Base-by-base conservation (phyloP, 2,329 filamentous ascomycete genomes). In the Sporothrix dimorphospora region DNA sequence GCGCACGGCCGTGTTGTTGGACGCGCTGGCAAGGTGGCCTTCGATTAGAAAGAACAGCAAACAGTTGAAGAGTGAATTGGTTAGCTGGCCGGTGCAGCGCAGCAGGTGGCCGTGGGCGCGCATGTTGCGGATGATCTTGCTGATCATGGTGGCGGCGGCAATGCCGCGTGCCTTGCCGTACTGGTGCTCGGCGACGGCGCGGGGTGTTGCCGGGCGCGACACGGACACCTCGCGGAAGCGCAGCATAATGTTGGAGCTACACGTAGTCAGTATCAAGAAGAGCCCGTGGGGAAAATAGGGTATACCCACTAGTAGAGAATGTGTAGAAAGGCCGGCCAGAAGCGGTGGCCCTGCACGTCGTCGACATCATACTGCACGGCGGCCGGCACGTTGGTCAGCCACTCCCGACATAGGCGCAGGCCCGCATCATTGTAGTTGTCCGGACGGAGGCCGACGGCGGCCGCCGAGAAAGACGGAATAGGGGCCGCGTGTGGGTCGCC, bases 211-310 rank as follows among this genome's bases (percentile, higher is more conserved):
- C 40, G 73, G 68, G 12, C 68, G 66, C 14, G 72, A 42, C 14
- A 75, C 72, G 19, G 74, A 72, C 27, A 71, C 71, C 42, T 72
- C 72, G 19, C 74, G 72, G 38, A 74, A 75, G 7, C 74, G 74
- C 11, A 75, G 69, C 74, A 75, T 73, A 21, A 75, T 68, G 24
- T 72, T 73, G 51, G 69, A 68, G 69, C 73, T 74, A 19, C 9
- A 42, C 11, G 16, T 12, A 1, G 14, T 40, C 27, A 59, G 70
- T 30, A 40, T 11, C 19, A 21, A 34, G 24, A 24, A 40, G 1
- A 14, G 11, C 3, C 16, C 11, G 11, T 14, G 16, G 40, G 9
- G n/a, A n/a, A 40, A 27, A 47, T 47, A 19, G 21, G 16, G 4
- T 6, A 21, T 0, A 63, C 71, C 3, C 21, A 72, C 71, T 42